Evolutionary conservation across 129 eudicot genomes (phyloP), one percentile per base, ranked within the genome.

Genomic region (Silybum marianum): DNA sequence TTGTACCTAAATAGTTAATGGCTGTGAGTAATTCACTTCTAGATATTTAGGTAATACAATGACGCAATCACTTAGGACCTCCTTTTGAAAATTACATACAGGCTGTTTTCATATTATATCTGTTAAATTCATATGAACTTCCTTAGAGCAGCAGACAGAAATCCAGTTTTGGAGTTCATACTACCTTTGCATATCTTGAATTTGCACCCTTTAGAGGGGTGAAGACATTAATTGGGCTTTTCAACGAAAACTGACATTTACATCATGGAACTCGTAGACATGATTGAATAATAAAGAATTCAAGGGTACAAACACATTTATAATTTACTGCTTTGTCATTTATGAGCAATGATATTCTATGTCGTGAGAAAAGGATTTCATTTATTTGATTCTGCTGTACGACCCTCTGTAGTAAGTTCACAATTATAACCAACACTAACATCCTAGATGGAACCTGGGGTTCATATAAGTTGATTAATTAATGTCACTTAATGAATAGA

Each of bases 401-500:
- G 16, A 39, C 62, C 3, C 62, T 48, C 7, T 48, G 62, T 48
- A 48, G 62, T 14, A 48, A 14, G 21, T 14, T 48, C 7, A 48
- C 62, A 48, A 4, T 48, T 14, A 48, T 48, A n/a, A n/a, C n/a
- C n/a, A n/a, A n/a, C n/a, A n/a, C n/a, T n/a, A n/a, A n/a, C n/a
- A n/a, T n/a, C n/a, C n/a, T n/a, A n/a, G n/a, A n/a, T n/a, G n/a
- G n/a, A n/a, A n/a, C n/a, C n/a, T n/a, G n/a, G n/a, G n/a, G n/a
- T n/a, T n/a, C n/a, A n/a, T n/a, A n/a, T n/a, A 21, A 39, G 23
- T 80, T 24, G 39, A 36, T 77, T 58, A 62, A 72, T 72, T n/a
- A 28, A 62, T 25, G 65, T 18, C 84, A 36, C 60, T 70, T 51
- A 72, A 23, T 25, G 32, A 62, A 5, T 39, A 72, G 25, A 18